Conservation (phyloP, 129 eudicot species). For the Calendula officinalis region DNA sequence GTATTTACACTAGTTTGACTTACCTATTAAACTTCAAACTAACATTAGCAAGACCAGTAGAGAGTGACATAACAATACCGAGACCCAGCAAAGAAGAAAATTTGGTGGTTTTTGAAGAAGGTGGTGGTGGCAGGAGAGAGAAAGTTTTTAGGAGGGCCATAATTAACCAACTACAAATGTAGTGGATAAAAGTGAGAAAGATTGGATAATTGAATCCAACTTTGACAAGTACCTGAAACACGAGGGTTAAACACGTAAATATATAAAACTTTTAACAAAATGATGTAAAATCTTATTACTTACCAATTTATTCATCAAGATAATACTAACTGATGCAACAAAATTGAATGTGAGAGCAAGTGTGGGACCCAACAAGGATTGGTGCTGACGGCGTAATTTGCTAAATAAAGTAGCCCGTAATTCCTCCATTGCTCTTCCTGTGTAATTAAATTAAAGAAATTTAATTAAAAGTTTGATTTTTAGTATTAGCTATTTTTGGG, state of each 20-base stretch:
- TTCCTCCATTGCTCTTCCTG: slow-evolving; percentile 95
- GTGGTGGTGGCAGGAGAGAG: slow-evolving; percentile 74
- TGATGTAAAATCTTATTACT: slow-evolving; percentile 12
- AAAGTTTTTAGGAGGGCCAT: slow-evolving; percentile 79
- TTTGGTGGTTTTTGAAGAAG: slow-evolving; percentile 73
- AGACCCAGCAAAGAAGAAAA: slow-evolving; percentile 72
- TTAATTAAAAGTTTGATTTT: background rate
- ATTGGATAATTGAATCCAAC: slow-evolving; percentile 96
- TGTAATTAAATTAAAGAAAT: slow-evolving; percentile 7
- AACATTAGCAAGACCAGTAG: slow-evolving; percentile 95
- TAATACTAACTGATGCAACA: slow-evolving; percentile 85
- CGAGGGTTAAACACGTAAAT: slow-evolving; percentile 10
- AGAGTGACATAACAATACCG: slow-evolving; percentile 89
- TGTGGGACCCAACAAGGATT: slow-evolving; percentile 76
- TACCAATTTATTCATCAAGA: slow-evolving; percentile 94
- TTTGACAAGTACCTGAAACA: slow-evolving; percentile 75
- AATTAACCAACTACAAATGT: slow-evolving; percentile 83
- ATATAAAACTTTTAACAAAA: background rate
- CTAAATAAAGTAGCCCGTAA: slow-evolving; percentile 71
- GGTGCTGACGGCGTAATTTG: slow-evolving; percentile 76
- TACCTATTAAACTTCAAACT: slow-evolving; percentile 96
- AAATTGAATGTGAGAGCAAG: slow-evolving; percentile 89
- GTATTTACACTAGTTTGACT: slow-evolving; percentile 2
- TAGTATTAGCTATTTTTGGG: slow-evolving; percentile 16
- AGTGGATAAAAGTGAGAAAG: slow-evolving; percentile 89